Conservation (phyloP, 306 rosid species). For the Cucumis melo region DNA sequence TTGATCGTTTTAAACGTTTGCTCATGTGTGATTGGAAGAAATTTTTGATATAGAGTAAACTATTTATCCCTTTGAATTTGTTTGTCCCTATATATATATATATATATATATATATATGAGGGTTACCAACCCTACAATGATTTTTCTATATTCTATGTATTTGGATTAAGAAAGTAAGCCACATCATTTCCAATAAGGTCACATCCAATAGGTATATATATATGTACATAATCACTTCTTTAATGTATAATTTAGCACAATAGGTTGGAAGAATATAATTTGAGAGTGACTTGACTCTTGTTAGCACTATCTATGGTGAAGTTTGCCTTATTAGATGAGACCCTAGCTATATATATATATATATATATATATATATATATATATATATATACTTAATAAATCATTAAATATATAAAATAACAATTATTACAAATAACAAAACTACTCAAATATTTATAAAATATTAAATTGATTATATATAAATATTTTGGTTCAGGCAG, state of each 20-base stretch:
- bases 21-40: too few species aligned
- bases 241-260: background rate
- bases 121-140: slow-evolving; percentile 1
- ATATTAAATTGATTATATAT: too few species aligned
- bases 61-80: background rate
- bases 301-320: slow-evolving; percentile 1
- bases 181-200: slow-evolving; percentile 7
- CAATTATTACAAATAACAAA: too few species aligned
- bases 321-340: background rate
- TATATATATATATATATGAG: too few species aligned
- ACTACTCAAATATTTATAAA: too few species aligned
- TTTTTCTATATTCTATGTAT: background rate
- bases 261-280: slow-evolving; percentile 1
- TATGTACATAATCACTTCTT: background rate
- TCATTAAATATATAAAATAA: too few species aligned
- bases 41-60: background rate
- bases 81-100: background rate
- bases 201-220: background rate
- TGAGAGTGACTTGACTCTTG: slow-evolving; percentile 4
- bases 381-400: too few species aligned
- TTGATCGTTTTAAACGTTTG: too few species aligned
- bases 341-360: background rate
- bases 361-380: too few species aligned
- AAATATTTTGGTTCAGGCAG: too few species aligned
- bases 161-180: slow-evolving; percentile 3